These are phyloP conservation scores for Gynostemma pentaphyllum DNA, from an alignment of 306 rosid genomes.

Conservation along the genomic window DNA sequence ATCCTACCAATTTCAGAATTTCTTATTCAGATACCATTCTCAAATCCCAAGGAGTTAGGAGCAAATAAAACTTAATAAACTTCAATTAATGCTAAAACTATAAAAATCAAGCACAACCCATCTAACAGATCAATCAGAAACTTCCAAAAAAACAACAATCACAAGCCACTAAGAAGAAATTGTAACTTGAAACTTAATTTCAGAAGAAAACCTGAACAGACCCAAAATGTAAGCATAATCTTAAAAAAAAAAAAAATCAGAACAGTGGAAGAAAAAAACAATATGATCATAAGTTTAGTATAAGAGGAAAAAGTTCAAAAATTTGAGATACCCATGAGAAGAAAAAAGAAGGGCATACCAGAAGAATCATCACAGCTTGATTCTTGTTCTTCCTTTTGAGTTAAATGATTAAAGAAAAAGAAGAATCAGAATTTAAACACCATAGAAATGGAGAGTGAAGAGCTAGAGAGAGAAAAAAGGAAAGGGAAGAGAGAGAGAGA, in stretches of 20 bases:
- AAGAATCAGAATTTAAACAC: neutral
- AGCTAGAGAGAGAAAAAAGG: neutral
- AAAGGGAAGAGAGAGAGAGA: neutral
- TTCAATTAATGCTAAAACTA: neutral
- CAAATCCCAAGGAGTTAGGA: neutral
- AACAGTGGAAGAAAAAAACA: neutral
- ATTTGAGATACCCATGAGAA: neutral
- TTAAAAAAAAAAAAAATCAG: slow-evolving; percentile 1
- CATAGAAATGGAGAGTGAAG: neutral
- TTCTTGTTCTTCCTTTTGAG: neutral
- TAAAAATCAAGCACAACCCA: slow-evolving; percentile 7
- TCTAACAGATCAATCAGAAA: neutral
- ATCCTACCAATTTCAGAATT: slow-evolving; percentile 4
- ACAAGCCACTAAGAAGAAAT: neutral
- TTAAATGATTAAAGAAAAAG: neutral
- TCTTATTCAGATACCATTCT: neutral
- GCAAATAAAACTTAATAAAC: neutral
- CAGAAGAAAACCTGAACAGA: neutral
- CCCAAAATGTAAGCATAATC: slow-evolving; percentile 5
- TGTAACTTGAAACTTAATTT: slow-evolving; percentile 5
- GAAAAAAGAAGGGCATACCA: slow-evolving; percentile 1
- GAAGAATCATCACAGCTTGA: slow-evolving; percentile 4
- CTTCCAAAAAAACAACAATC: neutral
- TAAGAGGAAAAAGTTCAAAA: neutral
- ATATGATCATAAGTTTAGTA: neutral